A percentile compares a stretch with the other conserved stretches of the same genome.
Evolutionary conservation across 2,329 filamentous ascomycete species (phyloP).

Genomic region (Epichloe glyceriae): DNA sequence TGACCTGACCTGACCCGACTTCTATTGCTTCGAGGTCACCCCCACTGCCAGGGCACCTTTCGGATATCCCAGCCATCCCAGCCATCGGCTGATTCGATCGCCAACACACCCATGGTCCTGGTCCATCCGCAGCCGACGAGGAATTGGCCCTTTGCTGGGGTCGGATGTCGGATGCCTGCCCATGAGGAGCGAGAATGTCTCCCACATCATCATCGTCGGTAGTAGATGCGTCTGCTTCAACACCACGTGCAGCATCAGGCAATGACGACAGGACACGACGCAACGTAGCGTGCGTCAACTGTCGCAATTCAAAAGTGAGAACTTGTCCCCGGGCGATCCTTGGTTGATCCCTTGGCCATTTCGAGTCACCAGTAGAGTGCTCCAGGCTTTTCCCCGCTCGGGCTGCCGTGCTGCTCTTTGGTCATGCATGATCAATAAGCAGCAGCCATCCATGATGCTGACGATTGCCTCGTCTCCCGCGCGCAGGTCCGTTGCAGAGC

Average conservation of each 20-base stretch:
- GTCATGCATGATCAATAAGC: too few species aligned
- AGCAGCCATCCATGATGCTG: not conserved
- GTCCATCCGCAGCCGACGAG: not conserved
- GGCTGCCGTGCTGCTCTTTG: too few species aligned
- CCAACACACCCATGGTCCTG: too few species aligned
- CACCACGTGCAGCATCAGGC: not conserved
- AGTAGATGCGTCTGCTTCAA: slow-evolving; percentile 12
- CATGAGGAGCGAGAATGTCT: slow-evolving; percentile 15
- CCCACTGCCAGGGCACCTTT: too few species aligned
- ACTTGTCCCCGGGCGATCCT: too few species aligned
- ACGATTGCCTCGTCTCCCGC: not conserved
- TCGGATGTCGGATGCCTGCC: slow-evolving; percentile 2
- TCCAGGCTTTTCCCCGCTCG: not conserved
- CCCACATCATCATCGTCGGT: slow-evolving; percentile 18
- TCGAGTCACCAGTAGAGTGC: too few species aligned
- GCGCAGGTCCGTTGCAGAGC: slow-evolving; percentile 31
- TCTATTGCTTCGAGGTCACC: too few species aligned
- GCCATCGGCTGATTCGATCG: too few species aligned
- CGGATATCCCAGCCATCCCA: too few species aligned
- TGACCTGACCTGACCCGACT: too few species aligned
- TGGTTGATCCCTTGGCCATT: not conserved
- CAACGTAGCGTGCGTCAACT: slow-evolving; percentile 26
- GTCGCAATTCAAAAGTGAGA: slow-evolving; percentile 27
- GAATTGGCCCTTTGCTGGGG: not conserved
- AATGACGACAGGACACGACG: slow-evolving; percentile 20